These are phyloP conservation scores for Terfezia boudieri DNA, from an alignment of 495 filamentous ascomycete genomes.

Conservation along the genomic window DNA sequence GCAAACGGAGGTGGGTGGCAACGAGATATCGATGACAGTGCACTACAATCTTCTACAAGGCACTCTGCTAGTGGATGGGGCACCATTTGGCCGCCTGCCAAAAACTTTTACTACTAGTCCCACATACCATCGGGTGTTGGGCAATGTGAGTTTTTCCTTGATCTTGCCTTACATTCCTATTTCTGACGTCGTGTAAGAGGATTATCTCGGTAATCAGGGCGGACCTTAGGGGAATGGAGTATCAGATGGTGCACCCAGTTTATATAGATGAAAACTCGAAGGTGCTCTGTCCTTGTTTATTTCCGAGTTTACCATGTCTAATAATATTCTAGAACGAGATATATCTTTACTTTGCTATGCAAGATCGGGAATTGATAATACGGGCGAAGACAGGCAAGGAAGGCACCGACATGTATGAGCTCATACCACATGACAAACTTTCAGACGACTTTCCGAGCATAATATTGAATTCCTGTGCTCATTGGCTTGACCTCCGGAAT, in stretches of 20 bases:
- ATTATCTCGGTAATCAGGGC: too few relatives aligned
- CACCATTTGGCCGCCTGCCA: constrained; percentile 30
- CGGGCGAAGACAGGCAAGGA: neutral
- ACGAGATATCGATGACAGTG: constrained; percentile 9
- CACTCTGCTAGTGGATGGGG: constrained; percentile 33
- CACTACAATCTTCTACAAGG: constrained; percentile 34
- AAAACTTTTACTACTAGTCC: constrained; percentile 25
- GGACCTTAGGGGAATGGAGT: too few relatives aligned
- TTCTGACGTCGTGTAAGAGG: too few relatives aligned
- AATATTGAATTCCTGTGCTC: constrained; percentile 28
- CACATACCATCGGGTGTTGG: neutral
- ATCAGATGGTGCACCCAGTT: too few relatives aligned
- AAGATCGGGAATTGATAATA: neutral
- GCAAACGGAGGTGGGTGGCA: neutral
- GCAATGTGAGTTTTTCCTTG: too few relatives aligned
- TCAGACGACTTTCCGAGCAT: constrained; percentile 23
- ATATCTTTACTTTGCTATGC: neutral
- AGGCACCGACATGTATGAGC: constrained; percentile 19
- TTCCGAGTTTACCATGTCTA: too few relatives aligned
- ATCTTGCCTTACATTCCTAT: too few relatives aligned
- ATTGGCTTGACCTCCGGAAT: constrained; percentile 32
- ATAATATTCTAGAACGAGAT: too few relatives aligned
- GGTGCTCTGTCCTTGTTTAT: too few relatives aligned
- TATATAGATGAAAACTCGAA: too few relatives aligned
- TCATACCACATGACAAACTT: constrained; percentile 26